Evolutionary conservation across 2,329 filamentous ascomycete genomes (phyloP), one percentile per base, ranked within the genome.

Genomic region (Fragosphaeria purpurea): DNA sequence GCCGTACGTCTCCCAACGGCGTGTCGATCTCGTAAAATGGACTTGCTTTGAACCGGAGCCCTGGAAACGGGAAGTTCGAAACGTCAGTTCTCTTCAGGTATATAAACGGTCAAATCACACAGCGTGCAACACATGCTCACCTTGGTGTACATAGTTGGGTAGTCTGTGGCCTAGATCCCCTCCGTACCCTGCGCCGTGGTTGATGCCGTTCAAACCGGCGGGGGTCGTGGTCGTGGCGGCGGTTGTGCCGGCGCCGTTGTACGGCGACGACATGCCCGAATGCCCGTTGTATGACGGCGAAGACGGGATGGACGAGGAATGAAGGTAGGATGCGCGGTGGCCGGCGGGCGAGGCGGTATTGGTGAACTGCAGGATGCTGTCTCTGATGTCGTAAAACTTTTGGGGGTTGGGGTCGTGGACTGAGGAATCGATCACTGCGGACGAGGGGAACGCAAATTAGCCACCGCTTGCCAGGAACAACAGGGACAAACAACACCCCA

Each of bases 21-120:
- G 80, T 72, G 44, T 82, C 64, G 35, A 91, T 73, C 9, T 79
- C 78, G 62, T 91, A 96, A 65, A 96, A 98, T 0, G 93, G 91
- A 60, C 88, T 95, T 4, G 80, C 66, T 61, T 87, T 91, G 70
- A 74, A 76, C 9, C 64, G 52, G 9, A 66, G 60, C 39, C 54
- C 58, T 59, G 49, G 38, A 42, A 37, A 37, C 11, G 7, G 35
- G 22, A 22, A 22, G 22, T 22, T 22, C 3, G 22, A 3, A 7
- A 37, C 35, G 35, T 37, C 11, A 37, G 35, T 37, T 22, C 35
- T 37, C 7, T 11, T 37, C 7, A 37, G 4, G 35, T 11, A 37
- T 7, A 11, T 3, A 37, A 11, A 7, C 35, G 35, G 11, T 4
- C 7, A 37, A 37, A 37, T 22, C 22, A 22, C 22, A 2, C 22